A percentile compares a stretch with the other conserved stretches of the same genome.
These are phyloP conservation scores for Heimioporus sp. DNA, from an alignment of 768 basidiomycete genomes.

Conservation along the genomic window DNA sequence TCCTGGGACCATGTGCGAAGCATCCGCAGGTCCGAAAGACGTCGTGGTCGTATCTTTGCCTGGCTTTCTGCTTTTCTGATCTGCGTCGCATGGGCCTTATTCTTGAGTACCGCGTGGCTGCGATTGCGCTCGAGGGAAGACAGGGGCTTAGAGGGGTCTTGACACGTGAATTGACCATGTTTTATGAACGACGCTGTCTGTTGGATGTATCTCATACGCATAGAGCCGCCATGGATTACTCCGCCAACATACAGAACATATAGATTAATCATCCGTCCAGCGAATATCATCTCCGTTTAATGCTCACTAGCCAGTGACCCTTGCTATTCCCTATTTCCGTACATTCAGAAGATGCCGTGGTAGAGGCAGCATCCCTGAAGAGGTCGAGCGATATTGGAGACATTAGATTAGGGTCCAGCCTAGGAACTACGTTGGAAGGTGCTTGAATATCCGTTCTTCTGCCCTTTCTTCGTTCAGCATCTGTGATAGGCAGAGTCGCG, in stretches of 20 bases:
- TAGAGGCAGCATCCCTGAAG: conserved; percentile 24
- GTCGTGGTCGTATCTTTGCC: conserved; percentile 52
- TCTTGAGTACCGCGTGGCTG: conserved; percentile 59
- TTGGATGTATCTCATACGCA: neutral
- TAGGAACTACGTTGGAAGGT: neutral
- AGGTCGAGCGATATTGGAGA: conserved; percentile 23
- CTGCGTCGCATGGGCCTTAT: conserved; percentile 58
- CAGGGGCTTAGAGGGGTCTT: conserved; percentile 11
- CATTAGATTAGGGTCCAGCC: conserved; percentile 7
- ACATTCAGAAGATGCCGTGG: conserved; percentile 29
- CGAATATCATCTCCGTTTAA: conserved; percentile 15
- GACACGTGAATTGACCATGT: neutral
- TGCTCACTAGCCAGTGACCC: conserved; percentile 33
- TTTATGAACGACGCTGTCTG: too few relatives aligned
- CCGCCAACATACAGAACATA: neutral
- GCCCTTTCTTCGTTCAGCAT: conserved; percentile 10
- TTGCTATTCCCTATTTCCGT: conserved; percentile 31
- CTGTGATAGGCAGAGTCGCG: conserved; percentile 19
- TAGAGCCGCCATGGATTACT: too few relatives aligned
- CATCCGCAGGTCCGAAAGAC: conserved; percentile 33
- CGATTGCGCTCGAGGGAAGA: conserved; percentile 48
- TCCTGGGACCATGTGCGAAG: conserved; percentile 12
- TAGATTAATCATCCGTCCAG: neutral
- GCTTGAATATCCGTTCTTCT: conserved; percentile 7
- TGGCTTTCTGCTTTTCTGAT: conserved; percentile 42